These are phyloP conservation scores for Candida quercuum DNA, from an alignment of 805 yeast species.

Conservation along the genomic window DNA sequence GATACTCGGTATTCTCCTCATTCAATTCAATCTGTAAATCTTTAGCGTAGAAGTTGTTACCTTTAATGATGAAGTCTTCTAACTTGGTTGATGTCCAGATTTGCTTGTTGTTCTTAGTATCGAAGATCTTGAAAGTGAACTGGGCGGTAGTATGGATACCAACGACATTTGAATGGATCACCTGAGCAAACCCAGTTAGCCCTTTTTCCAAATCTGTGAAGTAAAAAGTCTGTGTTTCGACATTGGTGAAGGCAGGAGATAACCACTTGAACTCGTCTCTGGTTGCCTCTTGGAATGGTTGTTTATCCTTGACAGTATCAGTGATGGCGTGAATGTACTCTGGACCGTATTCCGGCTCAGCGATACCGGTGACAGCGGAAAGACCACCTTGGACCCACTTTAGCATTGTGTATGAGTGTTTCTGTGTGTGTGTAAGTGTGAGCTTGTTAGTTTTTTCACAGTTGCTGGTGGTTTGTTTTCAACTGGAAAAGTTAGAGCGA, in stretches of 20 bases:
- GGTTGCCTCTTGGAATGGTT: constrained; percentile 54
- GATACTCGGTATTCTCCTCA: constrained; percentile 47
- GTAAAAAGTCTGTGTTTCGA: constrained; percentile 93
- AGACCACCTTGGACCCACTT: constrained; percentile 82
- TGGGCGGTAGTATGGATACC: constrained; percentile 89
- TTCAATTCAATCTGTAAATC: constrained; percentile 57
- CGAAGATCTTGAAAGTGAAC: constrained; percentile 80
- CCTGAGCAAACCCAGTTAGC: constrained; percentile 83
- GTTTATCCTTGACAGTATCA: constrained; percentile 47
- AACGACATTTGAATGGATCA: constrained; percentile 88
- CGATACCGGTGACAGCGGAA: constrained; percentile 95
- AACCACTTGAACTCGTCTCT: constrained; percentile 72
- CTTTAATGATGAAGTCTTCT: constrained; percentile 69
- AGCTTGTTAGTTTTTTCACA: too few species aligned
- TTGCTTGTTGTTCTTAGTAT: constrained; percentile 37
- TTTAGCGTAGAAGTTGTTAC: constrained; percentile 77
- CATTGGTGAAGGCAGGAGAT: constrained; percentile 76
- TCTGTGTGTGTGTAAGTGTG: too few species aligned
- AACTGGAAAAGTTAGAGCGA: too few species aligned
- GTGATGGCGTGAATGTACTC: constrained; percentile 88
- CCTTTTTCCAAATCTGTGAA: constrained; percentile 60
- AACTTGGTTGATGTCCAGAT: constrained; percentile 92
- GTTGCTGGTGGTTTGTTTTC: too few species aligned
- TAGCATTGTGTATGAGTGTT: constrained; percentile 38
- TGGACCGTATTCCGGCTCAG: constrained; percentile 94